These are phyloP conservation scores for Urtica urens DNA, from an alignment of 306 rosid genomes.

Conservation along the genomic window DNA sequence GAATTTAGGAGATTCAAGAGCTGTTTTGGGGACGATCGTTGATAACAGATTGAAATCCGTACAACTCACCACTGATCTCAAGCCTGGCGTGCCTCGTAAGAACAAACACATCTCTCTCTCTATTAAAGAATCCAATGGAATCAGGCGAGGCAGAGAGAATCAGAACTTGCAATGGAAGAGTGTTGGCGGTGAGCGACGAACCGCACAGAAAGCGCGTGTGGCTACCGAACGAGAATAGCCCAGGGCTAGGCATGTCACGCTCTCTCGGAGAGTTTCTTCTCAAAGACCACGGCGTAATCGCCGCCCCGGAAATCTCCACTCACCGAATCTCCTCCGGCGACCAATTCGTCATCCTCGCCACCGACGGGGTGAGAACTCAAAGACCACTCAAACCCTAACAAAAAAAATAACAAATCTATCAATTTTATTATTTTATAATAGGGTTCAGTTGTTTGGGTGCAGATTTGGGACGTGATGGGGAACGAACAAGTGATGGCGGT, in stretches of 20 bases:
- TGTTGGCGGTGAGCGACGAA: conserved; percentile 43
- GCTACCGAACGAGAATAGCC: conserved; percentile 37
- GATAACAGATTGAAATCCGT: conserved; percentile 32
- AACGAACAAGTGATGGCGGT: conserved; percentile 44
- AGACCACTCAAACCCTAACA: too few relatives aligned
- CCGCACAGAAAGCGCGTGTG: conserved; percentile 56
- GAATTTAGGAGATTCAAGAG: conserved; percentile 82
- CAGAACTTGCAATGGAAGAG: conserved; percentile 45
- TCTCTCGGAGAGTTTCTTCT: conserved; percentile 73
- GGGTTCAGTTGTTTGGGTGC: neutral
- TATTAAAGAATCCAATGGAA: too few relatives aligned
- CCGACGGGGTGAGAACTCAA: conserved; percentile 40
- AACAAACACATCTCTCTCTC: neutral
- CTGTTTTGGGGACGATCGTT: conserved; percentile 45
- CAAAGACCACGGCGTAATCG: conserved; percentile 57
- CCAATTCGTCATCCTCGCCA: conserved; percentile 55
- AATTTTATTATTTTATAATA: too few relatives aligned
- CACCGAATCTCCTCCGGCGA: conserved; percentile 33
- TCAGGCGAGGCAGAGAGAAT: conserved; percentile 58
- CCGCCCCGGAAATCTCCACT: conserved; percentile 41
- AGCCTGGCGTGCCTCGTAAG: conserved; percentile 62
- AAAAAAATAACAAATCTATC: neutral
- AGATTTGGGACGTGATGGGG: conserved; percentile 76
- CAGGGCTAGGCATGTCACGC: conserved; percentile 79
- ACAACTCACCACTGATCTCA: conserved; percentile 66